These are phyloP conservation scores for Aspergillus viridinutans DNA, from an alignment of 2,329 filamentous ascomycete genomes.

Conservation along the genomic window DNA sequence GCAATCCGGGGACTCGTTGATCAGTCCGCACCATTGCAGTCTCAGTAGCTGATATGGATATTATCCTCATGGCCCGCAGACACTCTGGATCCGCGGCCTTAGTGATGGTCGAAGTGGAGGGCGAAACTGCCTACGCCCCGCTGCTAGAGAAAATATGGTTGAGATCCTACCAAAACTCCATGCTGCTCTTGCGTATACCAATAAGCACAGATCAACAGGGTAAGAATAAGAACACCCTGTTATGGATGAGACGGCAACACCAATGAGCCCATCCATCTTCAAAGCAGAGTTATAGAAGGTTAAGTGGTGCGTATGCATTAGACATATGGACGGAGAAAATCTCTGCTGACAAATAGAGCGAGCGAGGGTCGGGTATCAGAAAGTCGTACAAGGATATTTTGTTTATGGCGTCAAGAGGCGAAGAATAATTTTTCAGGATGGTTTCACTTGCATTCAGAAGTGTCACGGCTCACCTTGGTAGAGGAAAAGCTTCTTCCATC, in stretches of 20 bases:
- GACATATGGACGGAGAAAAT: slow-evolving; percentile 3
- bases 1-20: background rate
- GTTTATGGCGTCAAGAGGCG: background rate
- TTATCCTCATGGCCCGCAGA: background rate
- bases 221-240: slow-evolving; percentile 6
- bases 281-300: slow-evolving; percentile 4
- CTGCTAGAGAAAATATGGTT: slow-evolving; percentile 2
- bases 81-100: background rate
- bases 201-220: slow-evolving; percentile 14
- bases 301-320: slow-evolving; percentile 11
- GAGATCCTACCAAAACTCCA: slow-evolving; percentile 11
- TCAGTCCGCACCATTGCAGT: background rate
- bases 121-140: slow-evolving; percentile 15
- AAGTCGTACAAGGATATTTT: background rate
- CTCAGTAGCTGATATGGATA: background rate
- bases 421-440: slow-evolving; percentile 1
- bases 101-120: slow-evolving; percentile 7
- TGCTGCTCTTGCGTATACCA: slow-evolving; percentile 15
- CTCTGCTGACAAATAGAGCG: slow-evolving; percentile 3
- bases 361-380: slow-evolving; percentile 8
- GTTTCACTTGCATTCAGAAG: slow-evolving; percentile 1
- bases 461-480: background rate
- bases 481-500: slow-evolving; percentile 3
- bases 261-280: slow-evolving; percentile 3
- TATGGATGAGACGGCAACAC: slow-evolving; percentile 6